Base-by-base conservation (phyloP, 192 early-diverging fungal species). In the Podila epigama region DNA sequence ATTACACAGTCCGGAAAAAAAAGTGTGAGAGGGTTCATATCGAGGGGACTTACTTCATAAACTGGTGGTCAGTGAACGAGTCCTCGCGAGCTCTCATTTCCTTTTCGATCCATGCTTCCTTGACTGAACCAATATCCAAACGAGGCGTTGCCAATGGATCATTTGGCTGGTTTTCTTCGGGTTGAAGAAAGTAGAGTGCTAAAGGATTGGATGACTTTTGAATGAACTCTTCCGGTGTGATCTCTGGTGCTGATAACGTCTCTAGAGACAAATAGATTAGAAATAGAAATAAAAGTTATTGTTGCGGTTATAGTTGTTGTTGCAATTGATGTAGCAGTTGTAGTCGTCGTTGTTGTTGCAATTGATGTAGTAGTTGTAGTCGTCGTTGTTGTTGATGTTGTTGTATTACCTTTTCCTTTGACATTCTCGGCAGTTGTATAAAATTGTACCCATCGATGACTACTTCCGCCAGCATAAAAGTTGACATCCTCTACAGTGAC, bases 381-480 rank as follows among this genome's bases (percentile, higher is more conserved):
- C n/a, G n/a, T n/a, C n/a, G n/a, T n/a, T n/a, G n/a, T n/a, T n/a
- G n/a, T n/a, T n/a, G n/a, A n/a, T n/a, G 2, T 1, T 40, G 4
- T 8, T 44, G 22, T 18, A 15, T 51, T 57, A 70, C 68, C 68
- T 34, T 37, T n/a, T n/a, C n/a, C 69, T 22, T 66, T 63, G 28
- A 50, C 35, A n/a, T 44, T 41, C 1, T 60, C 65, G 1, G 58
- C 37, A 4, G 31, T 60, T 6, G 60, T 73, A 59, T 81, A 81
- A 55, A 44, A 81, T 60, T 81, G 80, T 16, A 70, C 48, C 80
- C 80, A 81, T 20, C 67, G 80, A 50, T 81, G 80, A 28, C 66
- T 78, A 34, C 64, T 80, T 31, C 79, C 79, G 6, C 68, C 68
- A 22, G 79, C 69, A 22, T 71, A 72, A 29, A 80, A 80, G 51